Percentiles rank a stretch among this genome's conserved stretches.
Conservation (phyloP, 352 stramenopile species). For the Aphanomyces euteiches region DNA sequence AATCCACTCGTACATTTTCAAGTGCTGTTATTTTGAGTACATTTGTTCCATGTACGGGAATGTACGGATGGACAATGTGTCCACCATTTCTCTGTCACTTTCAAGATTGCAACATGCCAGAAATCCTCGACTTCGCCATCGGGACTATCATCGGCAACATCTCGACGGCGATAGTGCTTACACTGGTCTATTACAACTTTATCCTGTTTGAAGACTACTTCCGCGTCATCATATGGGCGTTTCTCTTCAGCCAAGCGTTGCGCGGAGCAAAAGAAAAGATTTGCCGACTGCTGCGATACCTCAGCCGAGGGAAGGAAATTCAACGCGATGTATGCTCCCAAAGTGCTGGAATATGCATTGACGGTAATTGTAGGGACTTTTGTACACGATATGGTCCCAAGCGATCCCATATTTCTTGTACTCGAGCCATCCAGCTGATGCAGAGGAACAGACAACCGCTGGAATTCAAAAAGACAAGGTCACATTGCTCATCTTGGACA, state of each 20-base stretch:
- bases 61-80: no score
- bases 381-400: conserved; percentile 24
- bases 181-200: conserved; percentile 89
- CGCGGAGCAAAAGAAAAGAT: conserved; percentile 84
- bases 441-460: not conserved
- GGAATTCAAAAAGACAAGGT: not conserved
- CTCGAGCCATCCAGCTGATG: not conserved
- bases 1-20: no score
- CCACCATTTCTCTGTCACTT: no score
- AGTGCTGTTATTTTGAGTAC: no score
- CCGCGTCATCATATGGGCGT: conserved; percentile 82
- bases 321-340: conserved; percentile 51
- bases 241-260: conserved; percentile 81
- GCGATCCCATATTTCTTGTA: conserved; percentile 22
- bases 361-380: conserved; percentile 9
- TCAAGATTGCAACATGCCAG: conserved; percentile 6
- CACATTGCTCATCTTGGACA: conserved; percentile 73
- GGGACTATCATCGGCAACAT: conserved; percentile 77
- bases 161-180: conserved; percentile 76
- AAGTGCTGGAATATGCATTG: not conserved
- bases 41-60: not conserved
- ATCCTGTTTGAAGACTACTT: conserved; percentile 87
- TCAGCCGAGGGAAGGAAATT: conserved; percentile 77
- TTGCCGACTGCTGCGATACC: conserved; percentile 71
- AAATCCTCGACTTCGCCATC: conserved; percentile 28